Base-by-base conservation (phyloP, 148 eudicot genomes). In the Fagopyrum esculentum region DNA sequence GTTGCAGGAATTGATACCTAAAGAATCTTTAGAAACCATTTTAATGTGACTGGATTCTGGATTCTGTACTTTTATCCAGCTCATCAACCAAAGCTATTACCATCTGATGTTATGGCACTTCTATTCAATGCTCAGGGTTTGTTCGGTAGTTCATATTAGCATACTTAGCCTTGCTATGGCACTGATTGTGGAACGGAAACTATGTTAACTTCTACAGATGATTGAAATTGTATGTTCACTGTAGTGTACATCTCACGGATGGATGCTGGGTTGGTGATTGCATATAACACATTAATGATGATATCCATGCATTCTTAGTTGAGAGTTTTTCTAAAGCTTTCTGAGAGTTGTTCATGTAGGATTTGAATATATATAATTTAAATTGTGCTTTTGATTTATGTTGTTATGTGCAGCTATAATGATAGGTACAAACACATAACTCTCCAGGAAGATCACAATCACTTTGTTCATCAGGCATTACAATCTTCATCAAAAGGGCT, bases 331-430 rank as follows among this genome's bases (percentile, higher is more conserved):
- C 4, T 9, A 26, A 3, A 9, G 22, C 12, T 1, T 59, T 59
- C 12, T 59, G 2, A 59, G 8, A 7, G 12, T 22, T 22, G 26
- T 22, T 22, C 6, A 29, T 63, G n/a, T 63, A 63, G 69, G 69
- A 63, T 19, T 63, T 66, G 17, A 66, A 35, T 40, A 43, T 40
- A 43, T 66, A 15, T 35, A 45, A 13, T 66, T 17, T 40, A 66
- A 66, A 9, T 43, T 66, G 71, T 66, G 45, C 71, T 6, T 66
- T 66, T 66, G 71, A 66, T 66, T 35, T 66, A 6, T 35, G 7
- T 35, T 35, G n/a, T 63, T 45, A 40, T 66, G 71, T 66, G 71
- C 71, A 66, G 71, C 71, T 66, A 64, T 40, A 40, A 66, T 15
- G 71, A 66, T 40, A 66, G 17, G 47, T 66, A 35, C 40, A 35